Conservation (phyloP, 768 basidiomycete species). For the Tylopilus intermedius region DNA sequence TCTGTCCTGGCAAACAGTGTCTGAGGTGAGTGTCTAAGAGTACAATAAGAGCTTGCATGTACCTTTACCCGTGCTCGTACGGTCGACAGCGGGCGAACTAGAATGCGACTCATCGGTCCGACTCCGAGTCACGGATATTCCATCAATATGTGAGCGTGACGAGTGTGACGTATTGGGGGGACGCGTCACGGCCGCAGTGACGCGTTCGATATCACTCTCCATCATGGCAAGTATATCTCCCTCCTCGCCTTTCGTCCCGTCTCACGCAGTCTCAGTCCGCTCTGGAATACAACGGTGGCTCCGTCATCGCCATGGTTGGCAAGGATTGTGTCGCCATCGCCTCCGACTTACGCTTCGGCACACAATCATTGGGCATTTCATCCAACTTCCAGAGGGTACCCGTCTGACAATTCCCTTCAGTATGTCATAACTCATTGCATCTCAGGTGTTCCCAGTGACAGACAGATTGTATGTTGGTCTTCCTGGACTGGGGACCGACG, state of each 20-base stretch:
- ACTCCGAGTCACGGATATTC: not conserved
- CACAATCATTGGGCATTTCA: conserved; percentile 79
- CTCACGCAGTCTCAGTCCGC: conserved; percentile 55
- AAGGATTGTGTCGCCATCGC: conserved; percentile 99
- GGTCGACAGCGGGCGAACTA: conserved; percentile 10
- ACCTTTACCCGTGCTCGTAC: conserved; percentile 24
- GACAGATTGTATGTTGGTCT: conserved; percentile 90
- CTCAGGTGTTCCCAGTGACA: conserved; percentile 87
- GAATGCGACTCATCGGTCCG: conserved; percentile 9
- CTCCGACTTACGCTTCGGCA: conserved; percentile 87
- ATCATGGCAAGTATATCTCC: conserved; percentile 20
- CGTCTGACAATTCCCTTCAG: conserved; percentile 11
- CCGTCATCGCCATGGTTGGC: conserved; percentile 98
- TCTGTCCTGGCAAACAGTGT: conserved; percentile 38
- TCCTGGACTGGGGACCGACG: conserved; percentile 90
- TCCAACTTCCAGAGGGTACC: conserved; percentile 93
- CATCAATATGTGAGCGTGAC: not conserved
- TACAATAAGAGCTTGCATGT: not conserved
- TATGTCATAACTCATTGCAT: not conserved
- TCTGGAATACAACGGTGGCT: conserved; percentile 95
- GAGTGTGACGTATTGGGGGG: conserved; percentile 2
- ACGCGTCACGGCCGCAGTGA: conserved; percentile 25
- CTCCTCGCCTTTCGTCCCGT: not conserved
- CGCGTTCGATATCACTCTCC: conserved; percentile 17
- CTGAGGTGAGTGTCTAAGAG: not conserved